Base-by-base conservation (phyloP, 352 stramenopile genomes). In the Halophytophthora polymorphica region DNA sequence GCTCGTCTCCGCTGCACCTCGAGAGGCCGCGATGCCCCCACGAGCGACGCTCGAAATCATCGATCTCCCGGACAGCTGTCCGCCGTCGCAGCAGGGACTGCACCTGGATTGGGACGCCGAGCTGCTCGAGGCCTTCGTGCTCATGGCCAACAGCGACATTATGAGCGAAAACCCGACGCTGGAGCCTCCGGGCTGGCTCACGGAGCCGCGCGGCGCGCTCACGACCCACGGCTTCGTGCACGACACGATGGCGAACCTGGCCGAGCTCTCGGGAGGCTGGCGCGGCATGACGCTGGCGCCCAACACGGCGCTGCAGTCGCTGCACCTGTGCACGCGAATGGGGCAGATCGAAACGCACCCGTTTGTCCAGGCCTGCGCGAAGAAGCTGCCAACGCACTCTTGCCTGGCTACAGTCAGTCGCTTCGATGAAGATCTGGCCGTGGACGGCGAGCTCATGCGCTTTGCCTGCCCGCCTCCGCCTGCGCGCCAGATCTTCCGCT, bases 281-380 rank as follows among this genome's bases (percentile, higher is more conserved):
- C 18, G 48, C 12, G 21, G 35, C 14, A 35, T 29, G 12, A 40
- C 29, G 23, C 44, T 61, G 12, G 45, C 40, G 22, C 44, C 46
- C n/a, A 55, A 56, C 36, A 49, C 50, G 35, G 21, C 51, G 22
- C 36, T 50, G 6, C 38, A 65, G 17, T 33, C 45, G 17, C 47
- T 38, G 36, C 46, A 61, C 28, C 49, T 65, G 23, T 56, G 33
- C 14, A 33, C 41, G 11, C 45, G 51, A 2, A 21, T 65, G 5
- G 45, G 51, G 18, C 44, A 61, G 22, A 40, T 65, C 21, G 45
- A 65, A 45, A 60, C 56, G 44, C 44, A 61, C 21, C 52, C 57
- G 36, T 61, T 60, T 51, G 44, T 65, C 31, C 51, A 65, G 36
- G 42, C 46, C 19, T 60, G 57, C 37, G 45, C 61, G 31, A 22